Evolutionary conservation across 2,329 filamentous ascomycete genomes (phyloP).

Genomic region (Acephala macrosclerotiorum): DNA sequence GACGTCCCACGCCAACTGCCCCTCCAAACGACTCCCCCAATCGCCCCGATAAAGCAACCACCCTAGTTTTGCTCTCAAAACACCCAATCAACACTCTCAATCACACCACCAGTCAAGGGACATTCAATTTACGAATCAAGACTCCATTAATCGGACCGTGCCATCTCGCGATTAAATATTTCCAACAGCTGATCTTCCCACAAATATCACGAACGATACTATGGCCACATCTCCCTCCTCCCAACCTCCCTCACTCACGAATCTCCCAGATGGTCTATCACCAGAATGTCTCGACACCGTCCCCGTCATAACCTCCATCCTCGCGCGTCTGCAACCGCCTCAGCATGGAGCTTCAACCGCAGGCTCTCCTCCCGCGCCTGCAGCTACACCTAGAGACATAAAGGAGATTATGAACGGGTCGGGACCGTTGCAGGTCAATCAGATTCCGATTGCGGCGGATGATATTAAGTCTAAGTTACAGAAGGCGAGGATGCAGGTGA

Average conservation of each 20-base stretch:
- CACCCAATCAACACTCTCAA: conserved; percentile 20
- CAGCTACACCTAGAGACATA: conserved; percentile 45
- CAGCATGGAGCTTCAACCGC: conserved; percentile 45
- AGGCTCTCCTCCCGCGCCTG: conserved; percentile 39
- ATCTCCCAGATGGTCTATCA: conserved; percentile 68
- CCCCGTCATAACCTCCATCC: conserved; percentile 79
- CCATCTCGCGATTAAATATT: neutral
- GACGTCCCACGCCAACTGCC: conserved; percentile 7
- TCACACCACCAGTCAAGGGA: neutral
- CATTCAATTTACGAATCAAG: neutral
- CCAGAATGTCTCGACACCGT: conserved; percentile 87
- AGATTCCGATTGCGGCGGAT: conserved; percentile 80
- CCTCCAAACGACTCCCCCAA: conserved; percentile 11
- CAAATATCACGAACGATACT: neutral
- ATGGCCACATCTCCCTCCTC: conserved; percentile 35
- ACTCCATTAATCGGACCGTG: conserved; percentile 3
- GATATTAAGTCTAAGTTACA: conserved; percentile 84
- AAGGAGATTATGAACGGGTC: conserved; percentile 38
- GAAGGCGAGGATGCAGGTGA: conserved; percentile 73
- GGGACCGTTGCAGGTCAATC: conserved; percentile 60
- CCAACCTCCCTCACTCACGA: conserved; percentile 45
- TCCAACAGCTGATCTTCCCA: conserved; percentile 6
- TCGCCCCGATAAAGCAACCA: conserved; percentile 27
- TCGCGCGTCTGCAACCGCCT: conserved; percentile 72
- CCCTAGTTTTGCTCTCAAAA: neutral